Evolutionary conservation across 257 asterid species (phyloP).

Genomic region (Sherardia arvensis): DNA sequence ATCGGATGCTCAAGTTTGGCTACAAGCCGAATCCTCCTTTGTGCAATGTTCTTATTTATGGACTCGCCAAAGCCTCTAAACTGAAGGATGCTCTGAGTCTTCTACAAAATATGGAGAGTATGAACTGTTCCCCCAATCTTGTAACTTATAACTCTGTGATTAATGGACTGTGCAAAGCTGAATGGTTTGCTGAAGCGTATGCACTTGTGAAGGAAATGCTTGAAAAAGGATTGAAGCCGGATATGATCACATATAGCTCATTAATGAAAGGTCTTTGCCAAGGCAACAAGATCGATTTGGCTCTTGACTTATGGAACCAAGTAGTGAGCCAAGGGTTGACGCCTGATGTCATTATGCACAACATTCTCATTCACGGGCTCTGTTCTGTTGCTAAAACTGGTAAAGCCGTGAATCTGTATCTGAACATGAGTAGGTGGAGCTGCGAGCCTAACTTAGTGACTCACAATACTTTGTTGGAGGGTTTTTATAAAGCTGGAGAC

Average conservation of each 20-base stretch:
- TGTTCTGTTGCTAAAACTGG: conserved; percentile 57
- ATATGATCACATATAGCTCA: conserved; percentile 61
- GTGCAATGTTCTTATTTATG: conserved; percentile 64
- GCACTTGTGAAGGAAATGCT: conserved; percentile 70
- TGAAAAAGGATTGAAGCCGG: conserved; percentile 57
- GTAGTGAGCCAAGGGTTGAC: conserved; percentile 38
- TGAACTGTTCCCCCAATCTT: conserved; percentile 43
- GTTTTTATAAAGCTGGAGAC: conserved; percentile 70
- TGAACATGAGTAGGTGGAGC: conserved; percentile 47
- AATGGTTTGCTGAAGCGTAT: conserved; percentile 56
- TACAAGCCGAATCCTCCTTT: conserved; percentile 52
- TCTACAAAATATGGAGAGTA: conserved; percentile 42
- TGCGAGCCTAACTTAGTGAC: conserved; percentile 72
- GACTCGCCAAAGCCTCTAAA: conserved; percentile 54
- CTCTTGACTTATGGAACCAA: conserved; percentile 61
- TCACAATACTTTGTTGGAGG: conserved; percentile 85
- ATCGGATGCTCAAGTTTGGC: conserved; percentile 42
- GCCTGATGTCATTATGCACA: conserved; percentile 87
- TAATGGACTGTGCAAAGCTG: conserved; percentile 68
- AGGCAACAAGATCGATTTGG: conserved; percentile 48
- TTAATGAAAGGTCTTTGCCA: conserved; percentile 73
- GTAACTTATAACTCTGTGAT: conserved; percentile 70
- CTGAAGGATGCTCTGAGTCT: conserved; percentile 47
- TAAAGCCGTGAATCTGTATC: conserved; percentile 44
- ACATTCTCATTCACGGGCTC: conserved; percentile 88